Conservation (phyloP, 148 eudicot genomes). For the Oxyria digyna region DNA sequence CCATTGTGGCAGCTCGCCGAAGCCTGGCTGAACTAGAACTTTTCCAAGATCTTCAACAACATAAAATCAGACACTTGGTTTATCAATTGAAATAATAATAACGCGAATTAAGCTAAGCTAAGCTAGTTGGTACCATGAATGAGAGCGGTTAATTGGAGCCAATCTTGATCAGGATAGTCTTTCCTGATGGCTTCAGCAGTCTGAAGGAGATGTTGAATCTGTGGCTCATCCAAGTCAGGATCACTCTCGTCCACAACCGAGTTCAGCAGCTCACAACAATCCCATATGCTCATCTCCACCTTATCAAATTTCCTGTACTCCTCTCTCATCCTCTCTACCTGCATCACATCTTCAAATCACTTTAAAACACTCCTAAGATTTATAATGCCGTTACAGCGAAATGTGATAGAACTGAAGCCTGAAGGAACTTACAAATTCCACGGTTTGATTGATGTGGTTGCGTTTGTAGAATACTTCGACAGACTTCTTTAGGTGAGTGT, state of each 20-base stretch:
- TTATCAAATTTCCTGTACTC: conserved; percentile 57
- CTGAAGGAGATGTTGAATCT: conserved; percentile 82
- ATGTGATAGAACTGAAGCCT: too few species aligned
- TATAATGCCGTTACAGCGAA: too few species aligned
- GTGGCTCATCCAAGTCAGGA: conserved; percentile 91
- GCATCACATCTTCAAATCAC: too few species aligned
- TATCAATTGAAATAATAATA: too few species aligned
- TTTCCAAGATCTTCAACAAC: conserved; percentile 98
- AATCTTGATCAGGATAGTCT: conserved; percentile 79
- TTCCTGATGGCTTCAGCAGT: conserved; percentile 82
- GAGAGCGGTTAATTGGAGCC: conserved; percentile 91
- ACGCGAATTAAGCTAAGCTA: too few species aligned
- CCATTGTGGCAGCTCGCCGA: conserved; percentile 89
- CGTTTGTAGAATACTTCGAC: conserved; percentile 53
- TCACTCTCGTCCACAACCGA: conserved; percentile 84
- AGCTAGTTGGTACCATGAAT: conserved; percentile 93
- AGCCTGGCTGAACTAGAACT: conserved; percentile 71
- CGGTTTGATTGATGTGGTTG: conserved; percentile 61
- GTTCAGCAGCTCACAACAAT: conserved; percentile 79
- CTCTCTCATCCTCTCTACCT: conserved; percentile 81
- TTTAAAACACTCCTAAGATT: too few species aligned
- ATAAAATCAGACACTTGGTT: too few species aligned
- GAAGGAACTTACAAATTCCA: conserved; percentile 55
- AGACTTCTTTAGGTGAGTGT: conserved; percentile 59
- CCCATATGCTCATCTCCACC: conserved; percentile 97